Evolutionary conservation across 139 green algal genomes (phyloP).

Genomic region (Micractinium conductrix): DNA sequence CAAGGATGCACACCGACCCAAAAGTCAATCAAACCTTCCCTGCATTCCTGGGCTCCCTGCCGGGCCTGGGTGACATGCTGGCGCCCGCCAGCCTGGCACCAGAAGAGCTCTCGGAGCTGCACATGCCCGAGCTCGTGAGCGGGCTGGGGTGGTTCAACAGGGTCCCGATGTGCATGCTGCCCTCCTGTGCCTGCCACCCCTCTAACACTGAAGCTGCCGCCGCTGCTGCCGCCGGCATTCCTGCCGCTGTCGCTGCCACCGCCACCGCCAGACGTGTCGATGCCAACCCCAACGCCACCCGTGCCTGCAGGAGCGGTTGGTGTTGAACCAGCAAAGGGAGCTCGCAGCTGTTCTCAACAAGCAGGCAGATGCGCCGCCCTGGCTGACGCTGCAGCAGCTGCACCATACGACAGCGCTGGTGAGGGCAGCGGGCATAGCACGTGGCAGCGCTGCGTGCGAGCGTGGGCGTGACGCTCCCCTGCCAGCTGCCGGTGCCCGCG

Average conservation of each 20-base stretch:
- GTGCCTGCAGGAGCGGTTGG: neutral
- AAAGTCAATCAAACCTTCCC: neutral
- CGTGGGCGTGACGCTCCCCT: neutral
- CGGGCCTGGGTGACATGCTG: neutral
- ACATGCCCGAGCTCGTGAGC: neutral
- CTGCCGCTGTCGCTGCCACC: no score
- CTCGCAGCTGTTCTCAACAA: neutral
- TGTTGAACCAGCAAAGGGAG: neutral
- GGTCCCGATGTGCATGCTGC: neutral
- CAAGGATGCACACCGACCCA: neutral
- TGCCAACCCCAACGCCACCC: neutral
- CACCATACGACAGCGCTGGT: slow-evolving; percentile 6
- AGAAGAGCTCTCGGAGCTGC: neutral
- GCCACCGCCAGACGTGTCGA: neutral
- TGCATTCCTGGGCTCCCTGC: neutral
- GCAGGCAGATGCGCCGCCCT: neutral
- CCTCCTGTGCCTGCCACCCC: neutral
- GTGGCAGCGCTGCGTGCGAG: neutral
- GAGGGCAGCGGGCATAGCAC: neutral
- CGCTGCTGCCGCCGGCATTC: neutral
- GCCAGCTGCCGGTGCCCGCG: neutral
- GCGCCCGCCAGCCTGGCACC: no score
- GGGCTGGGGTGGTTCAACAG: no score
- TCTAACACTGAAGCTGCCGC: neutral
- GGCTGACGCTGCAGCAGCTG: slow-evolving; percentile 10